Evolutionary conservation across 192 early-diverging fungal genomes (phyloP).

Genomic region (Coemansia sp.): DNA sequence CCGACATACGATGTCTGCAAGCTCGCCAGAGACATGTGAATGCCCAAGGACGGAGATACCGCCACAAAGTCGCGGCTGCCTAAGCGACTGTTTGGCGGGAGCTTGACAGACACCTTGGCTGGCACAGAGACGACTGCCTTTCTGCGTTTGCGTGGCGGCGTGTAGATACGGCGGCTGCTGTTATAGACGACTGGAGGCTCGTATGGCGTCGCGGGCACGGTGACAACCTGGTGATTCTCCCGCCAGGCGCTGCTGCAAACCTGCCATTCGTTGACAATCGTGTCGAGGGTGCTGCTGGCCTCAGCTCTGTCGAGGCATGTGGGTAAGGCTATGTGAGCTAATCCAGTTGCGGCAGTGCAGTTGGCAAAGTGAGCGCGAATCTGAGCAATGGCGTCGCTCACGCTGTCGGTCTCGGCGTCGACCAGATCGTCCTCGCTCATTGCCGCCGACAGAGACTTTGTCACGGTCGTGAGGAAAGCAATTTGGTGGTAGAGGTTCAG

Average conservation of each 20-base stretch:
- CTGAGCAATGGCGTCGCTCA: constrained; percentile 27
- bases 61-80: constrained; percentile 27
- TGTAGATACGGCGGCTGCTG: neutral
- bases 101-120: neutral
- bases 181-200: constrained; percentile 16
- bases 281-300: constrained; percentile 5
- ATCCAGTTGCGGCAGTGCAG: constrained; percentile 21
- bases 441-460: constrained; percentile 26
- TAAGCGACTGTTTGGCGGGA: constrained; percentile 2
- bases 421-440: constrained; percentile 27
- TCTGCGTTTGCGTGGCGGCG: constrained; percentile 36
- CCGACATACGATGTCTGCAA: constrained; percentile 51
- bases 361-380: constrained; percentile 37
- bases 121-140: neutral
- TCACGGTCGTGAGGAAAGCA: constrained; percentile 27
- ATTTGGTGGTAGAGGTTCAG: constrained; percentile 44
- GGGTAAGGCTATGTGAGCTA: constrained; percentile 33
- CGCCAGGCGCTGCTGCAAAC: constrained; percentile 25
- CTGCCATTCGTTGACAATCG: constrained; percentile 23
- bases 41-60: constrained; percentile 24
- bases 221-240: constrained; percentile 17
- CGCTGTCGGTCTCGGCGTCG: constrained; percentile 3
- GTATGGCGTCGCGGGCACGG: constrained; percentile 28
- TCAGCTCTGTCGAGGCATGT: neutral
- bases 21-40: constrained; percentile 27